Evolutionary conservation across 2,329 filamentous ascomycete genomes (phyloP).

Genomic region (Pseudofabraea citricarpa): DNA sequence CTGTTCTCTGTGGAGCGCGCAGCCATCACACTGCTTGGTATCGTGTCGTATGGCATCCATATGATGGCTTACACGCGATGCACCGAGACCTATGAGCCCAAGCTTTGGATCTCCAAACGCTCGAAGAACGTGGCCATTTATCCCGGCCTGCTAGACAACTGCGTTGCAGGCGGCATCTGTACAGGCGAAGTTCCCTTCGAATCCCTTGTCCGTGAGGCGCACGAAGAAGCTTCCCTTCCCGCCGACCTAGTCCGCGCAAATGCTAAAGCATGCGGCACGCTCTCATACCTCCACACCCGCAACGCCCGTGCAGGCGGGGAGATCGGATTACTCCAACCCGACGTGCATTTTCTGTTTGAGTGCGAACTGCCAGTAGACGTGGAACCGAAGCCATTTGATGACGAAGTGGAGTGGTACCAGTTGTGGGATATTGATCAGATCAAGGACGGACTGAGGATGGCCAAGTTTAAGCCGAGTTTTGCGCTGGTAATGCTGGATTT

Average conservation of each 20-base stretch:
- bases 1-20: constrained; percentile 69
- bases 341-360: constrained; percentile 86
- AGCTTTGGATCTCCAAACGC: constrained; percentile 77
- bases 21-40: constrained; percentile 66
- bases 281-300: constrained; percentile 80
- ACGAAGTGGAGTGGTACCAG: constrained; percentile 80
- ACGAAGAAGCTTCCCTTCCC: constrained; percentile 79
- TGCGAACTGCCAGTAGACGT: constrained; percentile 66
- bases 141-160: constrained; percentile 83
- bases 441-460: constrained; percentile 58
- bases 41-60: constrained; percentile 73
- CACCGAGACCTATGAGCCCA: constrained; percentile 52
- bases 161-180: constrained; percentile 76
- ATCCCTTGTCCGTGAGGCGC: constrained; percentile 76
- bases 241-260: constrained; percentile 59
- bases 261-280: constrained; percentile 60
- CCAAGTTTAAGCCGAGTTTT: constrained; percentile 88
- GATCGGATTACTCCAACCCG: constrained; percentile 74
- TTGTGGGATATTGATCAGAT: constrained; percentile 71
- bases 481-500: constrained; percentile 80
- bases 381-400: constrained; percentile 70
- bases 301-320: constrained; percentile 73
- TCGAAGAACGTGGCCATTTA: constrained; percentile 77
- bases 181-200: constrained; percentile 75
- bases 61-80: constrained; percentile 67